These are phyloP conservation scores for Suillus variegatus DNA, from an alignment of 768 basidiomycete species.

Conservation along the genomic window DNA sequence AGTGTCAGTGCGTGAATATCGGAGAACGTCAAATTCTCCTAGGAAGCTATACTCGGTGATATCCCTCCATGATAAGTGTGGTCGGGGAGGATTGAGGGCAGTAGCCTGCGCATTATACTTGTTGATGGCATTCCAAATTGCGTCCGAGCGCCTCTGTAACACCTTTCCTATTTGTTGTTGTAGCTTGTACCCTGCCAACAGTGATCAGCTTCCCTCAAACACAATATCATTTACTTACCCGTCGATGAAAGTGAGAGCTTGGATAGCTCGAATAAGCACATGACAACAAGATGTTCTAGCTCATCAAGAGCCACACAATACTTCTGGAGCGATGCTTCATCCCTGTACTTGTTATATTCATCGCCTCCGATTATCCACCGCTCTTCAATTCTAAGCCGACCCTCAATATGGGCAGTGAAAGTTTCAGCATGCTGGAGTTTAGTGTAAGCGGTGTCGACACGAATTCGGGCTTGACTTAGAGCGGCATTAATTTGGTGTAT, in stretches of 20 bases:
- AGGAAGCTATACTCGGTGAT: slow-evolving; percentile 11
- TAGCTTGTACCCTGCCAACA: slow-evolving; percentile 31
- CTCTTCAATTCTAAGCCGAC: slow-evolving; percentile 2
- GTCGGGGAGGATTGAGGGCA: slow-evolving; percentile 18
- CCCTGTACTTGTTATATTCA: slow-evolving; percentile 5
- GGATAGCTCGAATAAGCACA: slow-evolving; percentile 28
- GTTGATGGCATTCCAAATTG: slow-evolving; percentile 28
- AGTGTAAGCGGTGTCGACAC: slow-evolving; percentile 2
- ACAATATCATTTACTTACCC: neutral
- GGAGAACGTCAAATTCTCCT: slow-evolving; percentile 10
- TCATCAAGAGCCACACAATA: slow-evolving; percentile 34
- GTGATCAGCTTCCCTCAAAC: neutral
- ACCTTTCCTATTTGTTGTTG: slow-evolving; percentile 32
- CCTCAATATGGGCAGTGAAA: slow-evolving; percentile 6
- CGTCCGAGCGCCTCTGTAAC: slow-evolving; percentile 23
- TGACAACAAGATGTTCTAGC: slow-evolving; percentile 35
- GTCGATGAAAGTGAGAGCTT: too few relatives aligned
- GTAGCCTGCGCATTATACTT: slow-evolving; percentile 27
- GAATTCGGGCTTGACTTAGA: slow-evolving; percentile 2
- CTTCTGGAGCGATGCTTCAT: slow-evolving; percentile 3
- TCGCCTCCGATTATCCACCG: slow-evolving; percentile 4
- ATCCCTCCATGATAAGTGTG: slow-evolving; percentile 4
- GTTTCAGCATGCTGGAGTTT: too few relatives aligned
- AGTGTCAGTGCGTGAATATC: too few relatives aligned
- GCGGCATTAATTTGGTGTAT: neutral